Base-by-base conservation (phyloP, 768 basidiomycete species). In the Collybia mongolica region DNA sequence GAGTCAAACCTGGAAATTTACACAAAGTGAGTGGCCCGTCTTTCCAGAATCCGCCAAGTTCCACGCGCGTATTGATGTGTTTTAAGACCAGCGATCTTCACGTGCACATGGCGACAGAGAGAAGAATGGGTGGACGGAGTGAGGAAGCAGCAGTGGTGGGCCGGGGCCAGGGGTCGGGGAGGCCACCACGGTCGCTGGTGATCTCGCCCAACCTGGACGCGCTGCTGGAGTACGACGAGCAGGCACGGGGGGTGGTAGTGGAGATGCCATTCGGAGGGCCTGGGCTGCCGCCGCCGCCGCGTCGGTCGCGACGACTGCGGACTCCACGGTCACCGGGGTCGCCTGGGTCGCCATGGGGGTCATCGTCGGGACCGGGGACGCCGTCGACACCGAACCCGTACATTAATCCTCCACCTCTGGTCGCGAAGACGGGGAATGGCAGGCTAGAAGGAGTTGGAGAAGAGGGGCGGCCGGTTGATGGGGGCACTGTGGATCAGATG, bases 161-260 rank as follows among this genome's bases (percentile, higher is more conserved):
- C 3, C 6, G 32, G 4, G n/a, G 23, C 18, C 20, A 39, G 37
- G 28, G 17, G 20, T 19, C 7, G 24, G 14, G 26, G 22, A 39
- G 26, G n/a, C n/a, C 40, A 32, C 59, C 63, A 41, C 62, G 48
- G 37, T 65, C 72, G 0, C 61, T 83, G 40, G 65, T 73, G 9
- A 84, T 84, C 45, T 83, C 81, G 2, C 77, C 82, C 0, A 74
- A 84, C 55, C 74, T 83, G 40, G 78, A 84, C 53, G 83, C 82
- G 20, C 57, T 84, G 6, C 68, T 84, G 45, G 75, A 82, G 58
- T 77, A 82, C 52, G 83, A 83, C 44, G 78, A 82, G 44, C 72
- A 70, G 44, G 66, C 66, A n/a, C 73, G 79, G 47, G 60, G 60
- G 35, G 39, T 45, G 43, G 42, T 36, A 39, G 29, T 46, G 14